A percentile compares a stretch with the other conserved stretches of the same genome.
phyloP scores from a whole-genome alignment of 352 stramenopile species.

The Halophytophthora batemanensis region DNA sequence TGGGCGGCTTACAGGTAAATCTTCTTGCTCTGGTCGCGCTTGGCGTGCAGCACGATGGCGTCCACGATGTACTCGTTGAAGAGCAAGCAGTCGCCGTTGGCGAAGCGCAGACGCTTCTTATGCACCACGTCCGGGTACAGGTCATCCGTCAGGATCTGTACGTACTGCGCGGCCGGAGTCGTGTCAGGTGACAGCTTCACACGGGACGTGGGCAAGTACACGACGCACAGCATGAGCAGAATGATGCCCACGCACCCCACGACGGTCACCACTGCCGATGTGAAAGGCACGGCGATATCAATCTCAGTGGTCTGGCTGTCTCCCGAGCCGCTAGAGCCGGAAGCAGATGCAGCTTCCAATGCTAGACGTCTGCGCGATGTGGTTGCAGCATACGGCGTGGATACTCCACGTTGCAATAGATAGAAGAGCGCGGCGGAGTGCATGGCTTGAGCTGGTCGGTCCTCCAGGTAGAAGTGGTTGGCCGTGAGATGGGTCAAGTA shows the following conservation, averaged over 20 bases:
- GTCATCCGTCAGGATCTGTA: conserved; percentile 71
- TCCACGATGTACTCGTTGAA: conserved; percentile 74
- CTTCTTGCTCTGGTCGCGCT: conserved; percentile 54
- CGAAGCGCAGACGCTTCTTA: conserved; percentile 67
- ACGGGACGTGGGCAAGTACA: conserved; percentile 45
- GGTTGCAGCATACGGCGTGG: conserved; percentile 16
- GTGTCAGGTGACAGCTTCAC: conserved; percentile 59
- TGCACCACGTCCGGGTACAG: conserved; percentile 65
- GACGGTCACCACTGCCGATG: conserved; percentile 45
- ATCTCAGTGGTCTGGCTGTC: conserved; percentile 35
- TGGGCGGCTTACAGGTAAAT: conserved; percentile 60
- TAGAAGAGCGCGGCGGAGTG: conserved; percentile 44
- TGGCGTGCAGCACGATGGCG: conserved; percentile 54
- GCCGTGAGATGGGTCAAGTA: conserved; percentile 30
- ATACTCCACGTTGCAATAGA: conserved; percentile 44
- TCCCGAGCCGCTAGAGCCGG: conserved; percentile 13
- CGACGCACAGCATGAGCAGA: conserved; percentile 49
- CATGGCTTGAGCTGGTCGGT: conserved; percentile 22
- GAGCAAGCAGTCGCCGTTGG: conserved; percentile 55
- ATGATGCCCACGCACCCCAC: conserved; percentile 50
- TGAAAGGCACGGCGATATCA: conserved; percentile 38
- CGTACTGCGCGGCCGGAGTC: conserved; percentile 59
- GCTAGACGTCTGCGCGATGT: conserved; percentile 19
- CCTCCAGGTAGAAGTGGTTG: conserved; percentile 31
- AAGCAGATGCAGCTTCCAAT: conserved; percentile 14